Base-by-base conservation (phyloP, 495 filamentous ascomycete species). In the Hypoxylon trugodes region DNA sequence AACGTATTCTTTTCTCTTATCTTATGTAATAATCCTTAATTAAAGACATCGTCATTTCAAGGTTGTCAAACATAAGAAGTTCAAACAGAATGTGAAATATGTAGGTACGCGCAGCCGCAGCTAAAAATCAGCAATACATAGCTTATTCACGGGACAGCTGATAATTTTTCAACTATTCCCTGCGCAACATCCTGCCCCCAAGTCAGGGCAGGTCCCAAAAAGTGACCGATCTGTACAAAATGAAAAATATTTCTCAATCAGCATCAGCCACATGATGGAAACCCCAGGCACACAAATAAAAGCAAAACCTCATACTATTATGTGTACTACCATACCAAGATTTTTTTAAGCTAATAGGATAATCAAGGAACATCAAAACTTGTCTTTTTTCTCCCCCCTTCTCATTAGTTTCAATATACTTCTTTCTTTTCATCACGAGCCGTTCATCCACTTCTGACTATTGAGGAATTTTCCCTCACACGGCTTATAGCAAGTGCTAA, bases 261-360 rank as follows among this genome's bases (percentile, higher is more conserved):
- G 63, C 59, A 64, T 65, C 66, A 72, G 69, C 69, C 69, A 72
- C 69, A 65, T 42, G 61, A 69, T 47, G 55, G 45, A 58, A 58
- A 25, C 32, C 38, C 47, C n/a, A n/a, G 26, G 54, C 66, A 47
- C 55, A 64, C 58, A 66, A 65, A 47, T 61, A 22, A 60, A 69
- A 69, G 48, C 50, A 63, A 71, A 59, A 63, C 26, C 2, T 55
- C 37, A 28, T 45, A n/a, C n/a, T n/a, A n/a, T n/a, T n/a, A n/a
- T 33, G 22, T 66, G 62, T 60, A 19, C 36, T 52, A 66, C 62
- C 62, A 42, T 28, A 26, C 28, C 55, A 53, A 50, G 45, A 32
- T 43, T 18, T 46, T 46, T 16, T 13, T 35, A 43, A 33, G 30
- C 47, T 10, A 33, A 37, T 42, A 57, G 38, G 45, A n/a, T 25